These are phyloP conservation scores for Papilionanthe hybrid DNA, from an alignment of 116 monocot genomes.

Conservation along the genomic window DNA sequence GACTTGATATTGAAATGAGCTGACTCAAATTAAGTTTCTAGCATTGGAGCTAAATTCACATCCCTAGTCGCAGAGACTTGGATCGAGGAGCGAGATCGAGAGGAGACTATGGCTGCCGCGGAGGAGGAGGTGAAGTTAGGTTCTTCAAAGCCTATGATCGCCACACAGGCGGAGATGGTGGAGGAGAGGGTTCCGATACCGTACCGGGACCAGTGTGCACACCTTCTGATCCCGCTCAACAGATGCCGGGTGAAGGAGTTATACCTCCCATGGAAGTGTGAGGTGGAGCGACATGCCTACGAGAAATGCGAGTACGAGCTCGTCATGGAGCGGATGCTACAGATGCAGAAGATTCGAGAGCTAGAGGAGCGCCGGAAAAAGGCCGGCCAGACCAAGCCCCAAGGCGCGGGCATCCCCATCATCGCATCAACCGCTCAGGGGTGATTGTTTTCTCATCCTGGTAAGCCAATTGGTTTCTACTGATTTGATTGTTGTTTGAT, in stretches of 20 bases:
- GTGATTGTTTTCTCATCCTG: conserved; percentile 14
- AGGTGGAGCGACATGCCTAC: conserved; percentile 79
- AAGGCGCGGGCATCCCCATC: conserved; percentile 46
- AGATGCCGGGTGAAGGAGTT: conserved; percentile 86
- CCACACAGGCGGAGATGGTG: conserved; percentile 84
- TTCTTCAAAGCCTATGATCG: conserved; percentile 97
- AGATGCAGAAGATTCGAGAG: conserved; percentile 97
- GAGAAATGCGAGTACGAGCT: conserved; percentile 99
- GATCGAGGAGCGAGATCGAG: conserved; percentile 10
- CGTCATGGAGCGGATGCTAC: conserved; percentile 98
- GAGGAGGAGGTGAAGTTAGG: conserved; percentile 72
- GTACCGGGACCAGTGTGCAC: conserved; percentile 95
- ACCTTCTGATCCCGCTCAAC: conserved; percentile 98
- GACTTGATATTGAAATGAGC: too few relatives aligned
- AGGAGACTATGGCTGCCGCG: conserved; percentile 25
- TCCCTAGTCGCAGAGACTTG: too few relatives aligned
- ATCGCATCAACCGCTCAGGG: conserved; percentile 67
- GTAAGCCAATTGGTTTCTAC: not conserved
- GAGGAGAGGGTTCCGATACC: conserved; percentile 69
- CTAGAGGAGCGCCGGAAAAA: conserved; percentile 47
- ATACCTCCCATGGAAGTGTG: conserved; percentile 98
- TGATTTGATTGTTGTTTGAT: not conserved
- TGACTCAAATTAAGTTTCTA: too few relatives aligned
- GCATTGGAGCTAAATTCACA: too few relatives aligned
- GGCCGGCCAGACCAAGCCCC: conserved; percentile 23